Evolutionary conservation across 2,329 filamentous ascomycete species (phyloP).

Genomic region (Drechslerella stenobrocha): DNA sequence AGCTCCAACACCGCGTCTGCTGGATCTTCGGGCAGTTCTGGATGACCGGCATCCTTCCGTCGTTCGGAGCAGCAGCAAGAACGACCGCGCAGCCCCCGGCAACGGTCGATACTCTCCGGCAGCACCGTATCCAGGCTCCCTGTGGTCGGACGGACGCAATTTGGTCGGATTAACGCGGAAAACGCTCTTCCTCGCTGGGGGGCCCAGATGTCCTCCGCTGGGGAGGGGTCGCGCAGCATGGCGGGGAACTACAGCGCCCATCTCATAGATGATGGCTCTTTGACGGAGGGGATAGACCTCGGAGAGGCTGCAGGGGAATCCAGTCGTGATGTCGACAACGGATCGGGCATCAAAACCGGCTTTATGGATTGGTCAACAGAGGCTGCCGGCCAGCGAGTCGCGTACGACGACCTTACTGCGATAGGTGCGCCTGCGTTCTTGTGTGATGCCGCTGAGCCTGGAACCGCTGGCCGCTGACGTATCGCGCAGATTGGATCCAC

Average conservation of each 20-base stretch:
- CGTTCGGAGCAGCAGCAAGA: too few relatives aligned
- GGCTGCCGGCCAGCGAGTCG: conserved; percentile 83
- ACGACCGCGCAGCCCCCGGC: background rate
- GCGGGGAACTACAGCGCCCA: conserved; percentile 30
- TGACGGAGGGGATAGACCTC: conserved; percentile 10
- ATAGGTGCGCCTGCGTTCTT: conserved; percentile 59
- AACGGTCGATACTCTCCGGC: background rate
- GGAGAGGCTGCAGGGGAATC: too few relatives aligned
- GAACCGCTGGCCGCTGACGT: conserved; percentile 12
- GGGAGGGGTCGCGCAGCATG: conserved; percentile 41
- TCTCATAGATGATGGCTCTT: conserved; percentile 14
- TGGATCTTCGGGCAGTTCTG: too few relatives aligned
- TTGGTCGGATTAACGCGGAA: conserved; percentile 18
- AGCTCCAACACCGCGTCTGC: too few relatives aligned
- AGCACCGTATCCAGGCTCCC: conserved; percentile 14
- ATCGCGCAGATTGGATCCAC: conserved; percentile 81
- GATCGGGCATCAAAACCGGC: conserved; percentile 30
- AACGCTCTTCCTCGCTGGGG: conserved; percentile 7
- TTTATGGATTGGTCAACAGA: conserved; percentile 80
- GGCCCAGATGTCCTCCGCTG: conserved; percentile 36
- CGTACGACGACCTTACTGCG: conserved; percentile 92
- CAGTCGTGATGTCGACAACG: conserved; percentile 9
- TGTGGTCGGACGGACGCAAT: background rate
- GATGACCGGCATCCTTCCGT: too few relatives aligned
- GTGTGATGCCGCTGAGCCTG: background rate